Percentiles rank a stretch among this genome's conserved stretches.
phyloP scores from a whole-genome alignment of 176 grass and related monocot genomes.

The Thinopyrum elongatum region DNA sequence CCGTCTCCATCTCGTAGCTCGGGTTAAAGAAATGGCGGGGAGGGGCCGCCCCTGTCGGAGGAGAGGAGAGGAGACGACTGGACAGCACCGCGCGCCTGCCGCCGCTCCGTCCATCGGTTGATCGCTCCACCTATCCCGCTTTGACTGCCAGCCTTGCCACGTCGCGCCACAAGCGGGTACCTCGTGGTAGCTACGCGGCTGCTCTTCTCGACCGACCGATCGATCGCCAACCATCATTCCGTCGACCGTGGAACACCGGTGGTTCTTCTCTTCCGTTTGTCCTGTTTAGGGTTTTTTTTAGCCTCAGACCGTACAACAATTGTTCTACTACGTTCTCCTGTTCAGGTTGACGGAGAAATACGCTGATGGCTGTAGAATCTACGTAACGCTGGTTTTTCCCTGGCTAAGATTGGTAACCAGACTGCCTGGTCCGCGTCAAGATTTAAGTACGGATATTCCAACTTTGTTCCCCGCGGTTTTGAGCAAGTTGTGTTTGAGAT shows the following conservation, averaged over 20 bases:
- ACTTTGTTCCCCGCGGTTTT: too few relatives aligned
- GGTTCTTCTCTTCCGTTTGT: background rate
- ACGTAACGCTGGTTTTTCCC: too few relatives aligned
- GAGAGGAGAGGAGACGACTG: background rate
- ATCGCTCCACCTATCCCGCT: background rate
- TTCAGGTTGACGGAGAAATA: too few relatives aligned
- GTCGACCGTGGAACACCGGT: background rate
- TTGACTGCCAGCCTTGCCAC: slow-evolving; percentile 22
- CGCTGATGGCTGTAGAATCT: too few relatives aligned
- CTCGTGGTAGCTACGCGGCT: background rate
- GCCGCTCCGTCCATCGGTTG: background rate
- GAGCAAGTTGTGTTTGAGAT: too few relatives aligned
- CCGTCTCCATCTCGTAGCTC: background rate
- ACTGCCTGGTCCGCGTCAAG: too few relatives aligned
- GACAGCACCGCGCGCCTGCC: background rate
- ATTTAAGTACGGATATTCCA: too few relatives aligned
- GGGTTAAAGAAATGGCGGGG: background rate
- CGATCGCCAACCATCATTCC: background rate
- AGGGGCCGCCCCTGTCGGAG: background rate
- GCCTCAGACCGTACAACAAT: too few relatives aligned
- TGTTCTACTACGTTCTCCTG: too few relatives aligned
- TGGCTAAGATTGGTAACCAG: too few relatives aligned
- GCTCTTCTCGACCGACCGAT: background rate
- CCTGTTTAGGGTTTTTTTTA: too few relatives aligned
- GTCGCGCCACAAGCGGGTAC: background rate